Evolutionary conservation across 495 filamentous ascomycete genomes (phyloP).

Genomic region (Letharia lupina): DNA sequence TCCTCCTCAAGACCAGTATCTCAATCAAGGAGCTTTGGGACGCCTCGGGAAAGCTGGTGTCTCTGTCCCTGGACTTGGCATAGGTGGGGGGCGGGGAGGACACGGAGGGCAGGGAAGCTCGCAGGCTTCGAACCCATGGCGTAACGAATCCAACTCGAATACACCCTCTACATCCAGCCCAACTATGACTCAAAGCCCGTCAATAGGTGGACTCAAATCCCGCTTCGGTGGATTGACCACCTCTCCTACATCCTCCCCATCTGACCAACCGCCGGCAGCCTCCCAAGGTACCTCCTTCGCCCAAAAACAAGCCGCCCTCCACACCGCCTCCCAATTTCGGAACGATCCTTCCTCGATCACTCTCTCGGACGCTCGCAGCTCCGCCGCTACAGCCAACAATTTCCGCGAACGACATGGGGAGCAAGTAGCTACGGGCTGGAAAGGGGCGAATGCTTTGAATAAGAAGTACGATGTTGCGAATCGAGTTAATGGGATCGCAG

Average conservation of each 20-base stretch:
- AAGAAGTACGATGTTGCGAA: slow-evolving; percentile 38
- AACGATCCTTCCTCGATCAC: slow-evolving; percentile 53
- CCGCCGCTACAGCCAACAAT: slow-evolving; percentile 55
- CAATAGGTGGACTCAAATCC: slow-evolving; percentile 50
- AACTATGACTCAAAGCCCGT: slow-evolving; percentile 7
- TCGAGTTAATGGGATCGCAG: slow-evolving; percentile 12
- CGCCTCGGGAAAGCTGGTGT: slow-evolving; percentile 70
- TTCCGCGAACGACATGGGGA: slow-evolving; percentile 68
- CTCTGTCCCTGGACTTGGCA: slow-evolving; percentile 73
- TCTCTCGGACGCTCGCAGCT: slow-evolving; percentile 42
- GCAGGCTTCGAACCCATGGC: slow-evolving; percentile 17
- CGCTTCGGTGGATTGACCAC: slow-evolving; percentile 53
- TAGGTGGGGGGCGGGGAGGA: slow-evolving; percentile 35
- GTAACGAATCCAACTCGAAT: slow-evolving; percentile 8
- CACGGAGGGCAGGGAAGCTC: not conserved
- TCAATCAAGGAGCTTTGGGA: slow-evolving; percentile 61
- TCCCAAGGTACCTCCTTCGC: slow-evolving; percentile 44
- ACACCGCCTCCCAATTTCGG: slow-evolving; percentile 46
- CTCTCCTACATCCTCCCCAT: slow-evolving; percentile 27
- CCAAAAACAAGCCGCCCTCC: slow-evolving; percentile 54
- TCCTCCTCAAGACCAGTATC: slow-evolving; percentile 31
- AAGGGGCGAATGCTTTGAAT: slow-evolving; percentile 49
- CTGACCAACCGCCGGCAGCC: slow-evolving; percentile 27
- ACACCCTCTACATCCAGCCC: slow-evolving; percentile 22
- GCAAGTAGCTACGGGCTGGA: slow-evolving; percentile 57